phyloP scores from a whole-genome alignment of 2,329 filamentous ascomycete species.

The Scytalidium lignicola region DNA sequence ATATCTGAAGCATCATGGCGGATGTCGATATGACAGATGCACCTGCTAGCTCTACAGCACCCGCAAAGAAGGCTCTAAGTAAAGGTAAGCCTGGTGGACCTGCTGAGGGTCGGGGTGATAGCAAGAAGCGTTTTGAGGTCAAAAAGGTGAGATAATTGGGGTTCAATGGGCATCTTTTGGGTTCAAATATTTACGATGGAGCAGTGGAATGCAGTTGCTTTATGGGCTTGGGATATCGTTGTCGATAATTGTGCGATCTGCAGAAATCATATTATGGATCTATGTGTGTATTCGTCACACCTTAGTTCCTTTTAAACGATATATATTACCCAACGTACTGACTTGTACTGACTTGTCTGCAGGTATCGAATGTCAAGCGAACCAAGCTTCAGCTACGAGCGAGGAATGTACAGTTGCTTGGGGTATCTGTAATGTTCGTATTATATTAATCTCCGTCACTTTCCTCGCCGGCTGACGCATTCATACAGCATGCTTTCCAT shows the following conservation, averaged over 20 bases:
- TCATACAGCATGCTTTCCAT: slow-evolving; percentile 86
- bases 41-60: slow-evolving; percentile 45
- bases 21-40: slow-evolving; percentile 97
- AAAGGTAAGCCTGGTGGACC: slow-evolving; percentile 43
- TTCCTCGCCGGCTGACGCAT: slow-evolving; percentile 1
- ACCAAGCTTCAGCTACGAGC: slow-evolving; percentile 93
- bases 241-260: slow-evolving; percentile 99
- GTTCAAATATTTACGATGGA: slow-evolving; percentile 6
- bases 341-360: not conserved
- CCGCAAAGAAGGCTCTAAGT: slow-evolving; percentile 47
- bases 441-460: not conserved
- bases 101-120: slow-evolving; percentile 50
- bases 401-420: slow-evolving; percentile 98
- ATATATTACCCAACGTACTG: slow-evolving; percentile 6
- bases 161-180: not conserved
- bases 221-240: slow-evolving; percentile 99
- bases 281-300: no score
- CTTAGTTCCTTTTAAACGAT: not conserved
- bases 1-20: slow-evolving; percentile 56
- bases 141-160: slow-evolving; percentile 69
- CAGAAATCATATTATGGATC: slow-evolving; percentile 98
- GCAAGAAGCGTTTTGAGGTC: slow-evolving; percentile 95
- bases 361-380: slow-evolving; percentile 98
- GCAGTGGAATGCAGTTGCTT: slow-evolving; percentile 95
- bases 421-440: slow-evolving; percentile 95